Base-by-base conservation (phyloP, 495 filamentous ascomycete genomes). In the Penicillium paxilli region DNA sequence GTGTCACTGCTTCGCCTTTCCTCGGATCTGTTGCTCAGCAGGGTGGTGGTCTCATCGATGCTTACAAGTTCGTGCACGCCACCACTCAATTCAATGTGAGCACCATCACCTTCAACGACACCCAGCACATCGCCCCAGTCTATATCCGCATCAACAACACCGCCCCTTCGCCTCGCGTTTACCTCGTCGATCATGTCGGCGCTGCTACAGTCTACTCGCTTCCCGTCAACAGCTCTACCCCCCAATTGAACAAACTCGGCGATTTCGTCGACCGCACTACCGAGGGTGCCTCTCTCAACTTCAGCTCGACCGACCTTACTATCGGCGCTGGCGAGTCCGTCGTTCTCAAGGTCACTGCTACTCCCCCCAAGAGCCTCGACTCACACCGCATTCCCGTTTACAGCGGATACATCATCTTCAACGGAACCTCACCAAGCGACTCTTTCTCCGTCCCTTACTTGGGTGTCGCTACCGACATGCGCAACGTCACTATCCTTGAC, bases 51-150 rank as follows among this genome's bases (percentile, higher is more conserved):
- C 67, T 84, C 19, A 66, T 85, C 26, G 77, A 85, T 55, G 82
- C 80, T 8, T 80, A 76, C 58, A 77, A 83, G 28, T 78, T 78
- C 20, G 77, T 82, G n/a, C 74, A 79, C 54, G 67, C 77, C 11
- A 80, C 73, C 5, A 83, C 79, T 4, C 66, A 78, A 12, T 65
- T 84, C 44, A 76, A 72, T 60, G 71, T 76, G 12, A 80, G 77
- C 22, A 81, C 73, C 58, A 69, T 84, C 30, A 74, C 79, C 17
- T 83, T 84, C 66, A 83, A 83, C 60, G 82, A 85, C 60, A 83
- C 80, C 5, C 72, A 78, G 46, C 49, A 81, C 64, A 71, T 84
- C 41, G 60, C 67, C n/a, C 57, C 67, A 3, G 71, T 67, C 11
- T 66, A 76, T 46, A 66, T 85, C 56, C 71, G 65, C 51, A 72